These are phyloP conservation scores for Lavandula angustifolia DNA, from an alignment of 257 asterid species.

Conservation along the genomic window DNA sequence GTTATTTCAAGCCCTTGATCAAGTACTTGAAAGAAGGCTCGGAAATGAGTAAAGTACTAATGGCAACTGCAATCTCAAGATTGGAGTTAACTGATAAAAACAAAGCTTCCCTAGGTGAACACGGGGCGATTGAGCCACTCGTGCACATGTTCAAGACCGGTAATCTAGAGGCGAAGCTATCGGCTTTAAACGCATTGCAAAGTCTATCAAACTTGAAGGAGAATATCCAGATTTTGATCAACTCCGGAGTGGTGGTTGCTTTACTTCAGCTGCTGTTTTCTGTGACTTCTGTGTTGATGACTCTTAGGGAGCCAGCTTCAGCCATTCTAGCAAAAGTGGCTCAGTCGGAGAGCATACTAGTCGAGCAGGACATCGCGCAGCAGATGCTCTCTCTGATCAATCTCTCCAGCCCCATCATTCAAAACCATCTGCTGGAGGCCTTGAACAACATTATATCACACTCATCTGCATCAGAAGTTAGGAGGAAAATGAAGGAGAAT, in stretches of 20 bases:
- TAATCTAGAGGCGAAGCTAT: slow-evolving; percentile 74
- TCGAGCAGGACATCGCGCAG: slow-evolving; percentile 64
- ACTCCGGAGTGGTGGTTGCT: slow-evolving; percentile 51
- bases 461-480: slow-evolving; percentile 48
- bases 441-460: slow-evolving; percentile 64
- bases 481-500: slow-evolving; percentile 67
- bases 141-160: slow-evolving; percentile 75
- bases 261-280: slow-evolving; percentile 92
- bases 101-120: slow-evolving; percentile 63
- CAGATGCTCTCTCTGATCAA: slow-evolving; percentile 89
- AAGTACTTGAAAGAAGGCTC: slow-evolving; percentile 77
- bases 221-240: slow-evolving; percentile 57
- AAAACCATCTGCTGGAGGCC: slow-evolving; percentile 70
- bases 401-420: slow-evolving; percentile 73
- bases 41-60: slow-evolving; percentile 78
- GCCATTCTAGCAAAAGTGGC: slow-evolving; percentile 88
- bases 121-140: slow-evolving; percentile 69
- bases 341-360: slow-evolving; percentile 58
- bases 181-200: slow-evolving; percentile 67
- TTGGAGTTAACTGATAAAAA: slow-evolving; percentile 71
- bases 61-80: slow-evolving; percentile 87
- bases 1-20: slow-evolving; percentile 80
- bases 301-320: slow-evolving; percentile 86
- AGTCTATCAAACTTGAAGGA: slow-evolving; percentile 53
- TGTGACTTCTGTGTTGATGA: slow-evolving; percentile 82